phyloP scores from a whole-genome alignment of 2,329 filamentous ascomycete species.

The Xylaria sp. region DNA sequence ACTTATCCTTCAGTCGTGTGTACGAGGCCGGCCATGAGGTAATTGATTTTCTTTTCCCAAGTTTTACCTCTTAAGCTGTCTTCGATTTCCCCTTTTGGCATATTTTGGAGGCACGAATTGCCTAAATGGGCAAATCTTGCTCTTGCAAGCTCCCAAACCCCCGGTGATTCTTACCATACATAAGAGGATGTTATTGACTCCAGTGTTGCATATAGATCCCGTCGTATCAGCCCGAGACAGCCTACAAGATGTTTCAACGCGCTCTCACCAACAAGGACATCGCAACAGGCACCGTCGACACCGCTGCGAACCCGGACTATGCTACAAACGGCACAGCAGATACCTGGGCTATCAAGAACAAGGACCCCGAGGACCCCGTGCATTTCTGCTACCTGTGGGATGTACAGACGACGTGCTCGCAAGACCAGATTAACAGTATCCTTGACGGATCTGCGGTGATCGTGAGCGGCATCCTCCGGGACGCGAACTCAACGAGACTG shows the following conservation, averaged over 20 bases:
- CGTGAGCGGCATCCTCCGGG: conserved; percentile 49
- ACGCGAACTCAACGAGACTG: conserved; percentile 46
- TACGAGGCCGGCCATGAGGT: conserved; percentile 66
- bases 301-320: conserved; percentile 58
- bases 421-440: conserved; percentile 53
- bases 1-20: conserved; percentile 69
- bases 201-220: conserved; percentile 50
- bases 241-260: conserved; percentile 62
- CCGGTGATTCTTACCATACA: no score
- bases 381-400: conserved; percentile 69
- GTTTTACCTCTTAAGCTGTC: no score
- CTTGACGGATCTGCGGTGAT: conserved; percentile 51
- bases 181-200: no score
- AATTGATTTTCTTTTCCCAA: no score
- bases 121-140: no score
- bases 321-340: conserved; percentile 46
- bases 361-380: conserved; percentile 56
- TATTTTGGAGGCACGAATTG: no score
- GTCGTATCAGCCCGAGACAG: conserved; percentile 61
- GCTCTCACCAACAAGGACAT: conserved; percentile 63
- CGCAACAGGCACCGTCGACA: conserved; percentile 60
- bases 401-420: conserved; percentile 63
- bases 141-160: no score
- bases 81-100: no score
- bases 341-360: conserved; percentile 60